These are phyloP conservation scores for Vaccinium macrocarpon DNA, from an alignment of 148 eudicot species.

Conservation along the genomic window DNA sequence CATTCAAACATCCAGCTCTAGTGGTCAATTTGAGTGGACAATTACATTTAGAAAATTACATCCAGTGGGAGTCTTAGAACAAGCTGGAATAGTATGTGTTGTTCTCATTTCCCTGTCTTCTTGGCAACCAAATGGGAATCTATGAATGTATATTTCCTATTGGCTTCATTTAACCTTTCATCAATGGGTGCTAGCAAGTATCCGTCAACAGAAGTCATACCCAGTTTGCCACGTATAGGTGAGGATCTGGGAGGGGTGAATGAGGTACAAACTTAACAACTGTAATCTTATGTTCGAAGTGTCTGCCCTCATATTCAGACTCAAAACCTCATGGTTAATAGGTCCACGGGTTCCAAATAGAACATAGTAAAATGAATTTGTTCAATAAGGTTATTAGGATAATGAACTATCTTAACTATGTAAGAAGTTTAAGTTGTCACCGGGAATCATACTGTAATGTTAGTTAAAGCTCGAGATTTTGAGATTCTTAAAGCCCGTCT, in stretches of 20 bases:
- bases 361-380: background rate
- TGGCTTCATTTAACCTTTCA: background rate
- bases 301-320: background rate
- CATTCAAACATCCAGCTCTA: conserved; percentile 2
- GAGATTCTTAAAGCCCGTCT: background rate
- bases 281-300: background rate
- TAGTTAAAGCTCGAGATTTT: conserved; percentile 7
- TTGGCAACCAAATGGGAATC: background rate
- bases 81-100: background rate
- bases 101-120: background rate
- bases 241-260: background rate
- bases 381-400: background rate
- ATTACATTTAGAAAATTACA: background rate
- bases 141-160: background rate
- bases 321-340: background rate
- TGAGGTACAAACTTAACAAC: too few species aligned
- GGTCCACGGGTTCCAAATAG: background rate
- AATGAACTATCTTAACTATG: background rate
- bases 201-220: background rate
- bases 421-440: background rate
- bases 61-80: background rate
- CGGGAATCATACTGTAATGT: background rate
- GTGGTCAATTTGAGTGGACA: conserved; percentile 7
- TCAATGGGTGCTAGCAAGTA: background rate
- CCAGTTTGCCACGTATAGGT: background rate